Conservation (phyloP, 139 green algal species). For the Coccomyxa sp. region DNA sequence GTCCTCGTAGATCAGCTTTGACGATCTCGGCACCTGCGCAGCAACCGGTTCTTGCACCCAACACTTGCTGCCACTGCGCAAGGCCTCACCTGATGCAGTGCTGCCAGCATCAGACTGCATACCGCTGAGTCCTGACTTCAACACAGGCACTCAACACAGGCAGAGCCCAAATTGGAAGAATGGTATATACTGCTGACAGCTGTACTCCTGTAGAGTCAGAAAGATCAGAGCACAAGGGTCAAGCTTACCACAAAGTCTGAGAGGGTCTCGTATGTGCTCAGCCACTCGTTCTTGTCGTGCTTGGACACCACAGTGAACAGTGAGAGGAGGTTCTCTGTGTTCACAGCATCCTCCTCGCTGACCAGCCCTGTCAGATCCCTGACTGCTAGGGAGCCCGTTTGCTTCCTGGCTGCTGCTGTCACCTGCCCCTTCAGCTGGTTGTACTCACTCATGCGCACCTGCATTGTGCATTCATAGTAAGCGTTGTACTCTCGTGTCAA, state of each 20-base stretch:
- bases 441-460: constrained; percentile 73
- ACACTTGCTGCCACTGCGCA: no score
- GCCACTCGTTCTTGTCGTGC: constrained; percentile 76
- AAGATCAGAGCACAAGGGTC: no score
- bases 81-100: no score
- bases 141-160: no score
- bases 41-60: no score
- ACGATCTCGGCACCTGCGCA: constrained; percentile 68
- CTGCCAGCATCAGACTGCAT: no score
- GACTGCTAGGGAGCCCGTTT: constrained; percentile 85
- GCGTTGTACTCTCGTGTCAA: no score
- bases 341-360: constrained; percentile 61
- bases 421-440: constrained; percentile 74
- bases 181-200: no score
- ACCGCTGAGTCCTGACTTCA: no score
- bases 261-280: constrained; percentile 83
- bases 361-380: constrained; percentile 70
- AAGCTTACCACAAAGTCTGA: constrained; percentile 83
- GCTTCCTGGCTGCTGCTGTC: constrained; percentile 68
- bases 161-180: no score
- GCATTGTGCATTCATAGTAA: no score
- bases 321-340: constrained; percentile 92
- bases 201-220: no score
- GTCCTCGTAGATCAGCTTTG: constrained; percentile 77
- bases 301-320: constrained; percentile 87